Percentiles rank a stretch among this genome's conserved stretches.
Evolutionary conservation across 768 basidiomycete genomes (phyloP).

Genomic region (Exidia glandulosa): DNA sequence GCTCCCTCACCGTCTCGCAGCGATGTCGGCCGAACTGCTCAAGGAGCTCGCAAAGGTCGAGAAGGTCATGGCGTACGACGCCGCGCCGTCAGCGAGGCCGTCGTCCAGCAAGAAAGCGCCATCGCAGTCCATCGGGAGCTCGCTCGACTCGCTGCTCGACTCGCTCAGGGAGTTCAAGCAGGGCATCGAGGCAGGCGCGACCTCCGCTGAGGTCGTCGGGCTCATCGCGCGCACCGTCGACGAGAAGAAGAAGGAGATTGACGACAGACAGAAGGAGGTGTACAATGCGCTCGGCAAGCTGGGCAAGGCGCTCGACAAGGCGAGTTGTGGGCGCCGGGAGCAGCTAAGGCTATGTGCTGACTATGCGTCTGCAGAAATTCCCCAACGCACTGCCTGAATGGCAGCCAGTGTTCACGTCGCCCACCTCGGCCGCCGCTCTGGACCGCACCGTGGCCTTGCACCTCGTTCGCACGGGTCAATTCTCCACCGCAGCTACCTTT

Average conservation of each 20-base stretch:
- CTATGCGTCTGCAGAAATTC: slow-evolving; percentile 35
- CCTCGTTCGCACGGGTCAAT: slow-evolving; percentile 71
- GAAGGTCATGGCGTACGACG: slow-evolving; percentile 27
- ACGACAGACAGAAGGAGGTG: slow-evolving; percentile 82
- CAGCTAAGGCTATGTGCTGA: background rate
- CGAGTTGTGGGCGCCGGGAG: slow-evolving; percentile 18
- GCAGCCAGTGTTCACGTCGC: slow-evolving; percentile 53
- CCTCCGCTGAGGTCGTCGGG: slow-evolving; percentile 37
- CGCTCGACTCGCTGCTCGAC: slow-evolving; percentile 53
- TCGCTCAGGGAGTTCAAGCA: slow-evolving; percentile 47
- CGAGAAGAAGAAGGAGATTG: slow-evolving; percentile 68
- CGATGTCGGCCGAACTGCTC: slow-evolving; percentile 56
- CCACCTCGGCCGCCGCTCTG: slow-evolving; percentile 46
- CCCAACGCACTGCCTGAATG: slow-evolving; percentile 54
- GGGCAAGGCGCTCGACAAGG: slow-evolving; percentile 89
- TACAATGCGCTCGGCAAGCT: slow-evolving; percentile 66
- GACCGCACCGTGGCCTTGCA: slow-evolving; percentile 66
- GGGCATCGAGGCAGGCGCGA: slow-evolving; percentile 35
- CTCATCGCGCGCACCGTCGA: slow-evolving; percentile 51
- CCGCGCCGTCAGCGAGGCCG: slow-evolving; percentile 27
- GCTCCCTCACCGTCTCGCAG: background rate
- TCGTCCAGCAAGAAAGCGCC: slow-evolving; percentile 8
- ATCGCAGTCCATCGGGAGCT: slow-evolving; percentile 38
- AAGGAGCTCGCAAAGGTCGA: slow-evolving; percentile 77
- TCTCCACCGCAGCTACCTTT: slow-evolving; percentile 65